Conservation (phyloP, 345 rosid genomes). For the Adansonia digitata region DNA sequence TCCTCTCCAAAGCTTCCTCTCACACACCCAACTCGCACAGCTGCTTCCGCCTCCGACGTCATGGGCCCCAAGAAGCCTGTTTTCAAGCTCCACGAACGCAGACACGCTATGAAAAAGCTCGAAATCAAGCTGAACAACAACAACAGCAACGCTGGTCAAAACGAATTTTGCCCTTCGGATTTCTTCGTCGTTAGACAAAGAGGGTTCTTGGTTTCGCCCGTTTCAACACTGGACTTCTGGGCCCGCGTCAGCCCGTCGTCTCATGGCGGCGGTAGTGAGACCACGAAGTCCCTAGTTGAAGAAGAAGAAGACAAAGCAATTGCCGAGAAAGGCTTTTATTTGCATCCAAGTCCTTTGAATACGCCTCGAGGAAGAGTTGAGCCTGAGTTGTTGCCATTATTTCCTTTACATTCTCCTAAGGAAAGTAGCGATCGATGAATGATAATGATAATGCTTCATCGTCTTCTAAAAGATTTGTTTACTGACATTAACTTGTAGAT, state of each 20-base stretch:
- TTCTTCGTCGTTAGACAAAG: constrained; percentile 19
- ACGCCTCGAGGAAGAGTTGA: constrained; percentile 42
- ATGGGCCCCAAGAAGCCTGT: constrained; percentile 39
- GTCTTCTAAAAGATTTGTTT: constrained; percentile 21
- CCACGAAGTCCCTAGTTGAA: constrained; percentile 25
- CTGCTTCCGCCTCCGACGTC: neutral
- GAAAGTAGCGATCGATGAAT: neutral
- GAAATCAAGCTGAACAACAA: constrained; percentile 47
- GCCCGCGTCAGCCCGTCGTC: constrained; percentile 36
- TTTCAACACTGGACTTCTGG: constrained; percentile 62
- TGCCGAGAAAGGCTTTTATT: constrained; percentile 61
- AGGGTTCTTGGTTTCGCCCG: constrained; percentile 61
- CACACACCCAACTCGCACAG: constrained; percentile 25
- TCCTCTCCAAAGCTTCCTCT: constrained; percentile 47
- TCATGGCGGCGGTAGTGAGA: constrained; percentile 25
- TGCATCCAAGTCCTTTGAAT: constrained; percentile 55
- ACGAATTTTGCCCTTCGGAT: constrained; percentile 1
- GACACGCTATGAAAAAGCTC: constrained; percentile 60
- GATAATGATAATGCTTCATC: neutral
- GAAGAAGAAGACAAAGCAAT: constrained; percentile 33
- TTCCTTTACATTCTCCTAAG: constrained; percentile 66
- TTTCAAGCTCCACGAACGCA: constrained; percentile 84
- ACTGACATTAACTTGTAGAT: neutral
- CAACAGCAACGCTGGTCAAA: constrained; percentile 15
- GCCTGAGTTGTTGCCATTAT: constrained; percentile 67